Evolutionary conservation across 345 rosid species (phyloP), one percentile per base, ranked within the genome.

Genomic region (Hibiscus mutabilis): DNA sequence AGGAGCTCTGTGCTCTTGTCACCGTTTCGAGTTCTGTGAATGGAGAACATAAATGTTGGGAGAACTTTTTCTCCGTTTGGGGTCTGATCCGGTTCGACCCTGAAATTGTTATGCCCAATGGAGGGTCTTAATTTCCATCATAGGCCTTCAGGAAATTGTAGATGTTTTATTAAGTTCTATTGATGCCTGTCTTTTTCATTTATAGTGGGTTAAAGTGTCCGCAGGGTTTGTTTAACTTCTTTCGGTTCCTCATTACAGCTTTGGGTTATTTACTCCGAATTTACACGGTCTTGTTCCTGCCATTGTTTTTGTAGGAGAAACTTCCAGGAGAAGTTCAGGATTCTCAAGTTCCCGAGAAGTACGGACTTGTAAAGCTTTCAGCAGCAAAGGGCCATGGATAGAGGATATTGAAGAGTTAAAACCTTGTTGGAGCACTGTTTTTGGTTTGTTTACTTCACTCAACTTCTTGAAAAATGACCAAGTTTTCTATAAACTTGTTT

Each of bases 361-460:
- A 85, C 59, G 73, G 86, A 42, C 81, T 83, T 72, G 81, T 79
- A 0, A 79, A 86, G n/a, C 77, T 86, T 70, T 59, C 84, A 86
- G 75, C 16, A 82, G 70, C 27, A 81, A 83, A 69, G 97, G 94
- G 27, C 94, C 90, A 73, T 92, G 99, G 99, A 82, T 87, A 58
- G 94, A 82, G 69, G 89, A 86, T 75, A 55, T 65, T 58, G 76
- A 62, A 73, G 87, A 82, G 68, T 84, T 86, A 67, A 92, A 84
- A 73, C 92, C 85, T 16, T 92, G 97, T 70, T 95, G 99, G 99
- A 78, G 80, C 64, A 77, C 89, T 2, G 76, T 63, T 33, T 84
- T 84, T 0, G 97, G 99, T 90, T 59, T 25, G 80, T 74, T 79
- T 27, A 46, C 13, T 68, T 33, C 40, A 56, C 27, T 44, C 16